These are phyloP conservation scores for Candida railenensis DNA, from an alignment of 805 yeast genomes.

Conservation along the genomic window DNA sequence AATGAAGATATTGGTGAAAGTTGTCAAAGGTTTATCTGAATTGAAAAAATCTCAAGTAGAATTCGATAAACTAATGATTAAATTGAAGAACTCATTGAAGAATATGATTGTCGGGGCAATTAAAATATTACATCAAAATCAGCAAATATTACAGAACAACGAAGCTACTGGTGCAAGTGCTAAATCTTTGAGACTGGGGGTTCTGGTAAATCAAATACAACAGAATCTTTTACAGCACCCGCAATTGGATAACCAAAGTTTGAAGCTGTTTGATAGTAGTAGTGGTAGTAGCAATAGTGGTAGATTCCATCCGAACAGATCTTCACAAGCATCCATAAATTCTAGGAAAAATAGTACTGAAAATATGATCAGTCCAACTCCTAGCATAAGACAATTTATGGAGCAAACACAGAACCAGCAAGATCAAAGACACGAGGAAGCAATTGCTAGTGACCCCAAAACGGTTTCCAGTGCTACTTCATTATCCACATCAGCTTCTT, in stretches of 20 bases:
- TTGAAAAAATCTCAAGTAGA: slow-evolving; percentile 16
- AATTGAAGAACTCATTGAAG: slow-evolving; percentile 23
- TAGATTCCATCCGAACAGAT: not conserved
- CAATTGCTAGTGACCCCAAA: not conserved
- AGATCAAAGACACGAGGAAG: not conserved
- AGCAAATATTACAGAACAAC: not conserved
- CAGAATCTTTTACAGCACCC: not conserved
- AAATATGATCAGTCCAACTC: not conserved
- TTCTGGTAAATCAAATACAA: not conserved
- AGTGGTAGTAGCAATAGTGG: not conserved
- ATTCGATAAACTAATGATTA: slow-evolving; percentile 23
- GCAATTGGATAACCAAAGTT: not conserved
- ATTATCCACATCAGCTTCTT: not conserved
- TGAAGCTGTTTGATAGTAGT: not conserved
- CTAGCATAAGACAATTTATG: not conserved
- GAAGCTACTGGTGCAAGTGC: not conserved
- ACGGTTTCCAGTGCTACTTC: not conserved
- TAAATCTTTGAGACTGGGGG: not conserved
- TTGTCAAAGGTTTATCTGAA: slow-evolving; percentile 30
- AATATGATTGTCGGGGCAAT: slow-evolving; percentile 24
- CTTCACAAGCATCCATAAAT: not conserved
- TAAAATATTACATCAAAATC: slow-evolving; percentile 19
- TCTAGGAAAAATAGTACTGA: slow-evolving; percentile 2
- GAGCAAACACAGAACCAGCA: not conserved
- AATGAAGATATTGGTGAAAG: slow-evolving; percentile 24